Conservation (phyloP, 306 rosid genomes). For the Pyrus pyrifolia region DNA sequence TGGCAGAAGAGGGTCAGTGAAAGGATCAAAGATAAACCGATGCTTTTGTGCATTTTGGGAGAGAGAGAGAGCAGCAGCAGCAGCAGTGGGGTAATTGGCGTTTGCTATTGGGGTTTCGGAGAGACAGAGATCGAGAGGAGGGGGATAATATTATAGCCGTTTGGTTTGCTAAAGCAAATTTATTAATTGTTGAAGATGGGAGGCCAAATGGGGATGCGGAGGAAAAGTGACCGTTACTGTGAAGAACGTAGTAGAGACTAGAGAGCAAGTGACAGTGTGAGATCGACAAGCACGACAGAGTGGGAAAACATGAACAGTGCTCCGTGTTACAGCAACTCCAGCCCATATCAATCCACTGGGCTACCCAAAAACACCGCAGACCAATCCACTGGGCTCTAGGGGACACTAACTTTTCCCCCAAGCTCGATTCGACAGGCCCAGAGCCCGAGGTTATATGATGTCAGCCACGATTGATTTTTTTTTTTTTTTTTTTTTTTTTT, state of each 20-base stretch:
- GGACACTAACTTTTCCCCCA: too few relatives aligned
- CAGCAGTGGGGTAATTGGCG: neutral
- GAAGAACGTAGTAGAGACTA: neutral
- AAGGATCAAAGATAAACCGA: slow-evolving; percentile 2
- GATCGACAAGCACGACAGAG: neutral
- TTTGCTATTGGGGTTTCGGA: neutral
- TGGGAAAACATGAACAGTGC: neutral
- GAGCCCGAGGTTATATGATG: too few relatives aligned
- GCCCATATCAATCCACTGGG: too few relatives aligned
- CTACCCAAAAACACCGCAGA: too few relatives aligned
- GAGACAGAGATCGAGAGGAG: neutral
- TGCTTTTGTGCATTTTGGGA: slow-evolving; percentile 24
- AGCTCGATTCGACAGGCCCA: too few relatives aligned
- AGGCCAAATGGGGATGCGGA: neutral
- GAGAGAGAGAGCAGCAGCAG: neutral
- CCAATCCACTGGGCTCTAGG: too few relatives aligned
- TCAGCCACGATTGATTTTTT: too few relatives aligned
- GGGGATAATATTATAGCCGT: slow-evolving; percentile 7
- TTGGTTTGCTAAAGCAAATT: neutral
- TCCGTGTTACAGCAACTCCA: neutral
- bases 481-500: too few relatives aligned
- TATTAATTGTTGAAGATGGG: neutral
- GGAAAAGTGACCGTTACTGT: slow-evolving; percentile 49
- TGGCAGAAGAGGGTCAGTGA: neutral
- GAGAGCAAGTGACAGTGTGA: neutral